Base-by-base conservation (phyloP, 495 filamentous ascomycete genomes). In the Neurospora sp. region DNA sequence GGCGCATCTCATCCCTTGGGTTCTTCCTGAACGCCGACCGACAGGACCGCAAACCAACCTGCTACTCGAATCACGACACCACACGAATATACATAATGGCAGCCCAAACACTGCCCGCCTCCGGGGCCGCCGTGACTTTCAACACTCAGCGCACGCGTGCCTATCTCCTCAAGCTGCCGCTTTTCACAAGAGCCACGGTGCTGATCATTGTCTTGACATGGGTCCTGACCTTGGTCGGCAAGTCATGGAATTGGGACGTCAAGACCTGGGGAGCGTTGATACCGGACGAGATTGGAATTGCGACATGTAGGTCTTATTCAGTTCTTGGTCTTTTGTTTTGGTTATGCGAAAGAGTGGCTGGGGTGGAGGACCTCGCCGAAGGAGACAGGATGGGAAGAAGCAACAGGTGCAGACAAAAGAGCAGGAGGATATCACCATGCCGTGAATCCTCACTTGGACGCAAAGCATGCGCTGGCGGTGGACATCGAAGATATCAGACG, bases 101-200 rank as follows among this genome's bases (percentile, higher is more conserved):
- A 38, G 46, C 14, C 71, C 76, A 46, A 75, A 72, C 44, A 66
- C 75, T 14, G 44, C 69, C 5, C 3, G 31, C 54, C 54, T 35
- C 54, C 54, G 54, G 54, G 23, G 27, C 54, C 1, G 54, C 54
- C 54, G 54, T 66, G 54, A 70, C 75, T 11, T 83, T 88, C 78
- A 84, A 75, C 74, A 81, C 83, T 35, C 72, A 77, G 69, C 83
- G 86, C 20, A 81, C 82, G 75, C 80, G 84, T 69, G 89, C 90
- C 18, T 98, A 97, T 81, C 74, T 97, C 76, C 84, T 93, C 73
- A 91, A 94, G 9, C 84, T 99, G n/a, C 96, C 96, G 62, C 85
- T 98, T 3, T 92, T 94, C 77, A 97, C 96, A 39, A 91, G 94
- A 39, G 82, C 88, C n/a, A 87, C 93, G 14, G 77, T 97, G 11